Evolutionary conservation across 768 basidiomycete genomes (phyloP), one percentile per base, ranked within the genome.

Genomic region (Cubamyces sp.): DNA sequence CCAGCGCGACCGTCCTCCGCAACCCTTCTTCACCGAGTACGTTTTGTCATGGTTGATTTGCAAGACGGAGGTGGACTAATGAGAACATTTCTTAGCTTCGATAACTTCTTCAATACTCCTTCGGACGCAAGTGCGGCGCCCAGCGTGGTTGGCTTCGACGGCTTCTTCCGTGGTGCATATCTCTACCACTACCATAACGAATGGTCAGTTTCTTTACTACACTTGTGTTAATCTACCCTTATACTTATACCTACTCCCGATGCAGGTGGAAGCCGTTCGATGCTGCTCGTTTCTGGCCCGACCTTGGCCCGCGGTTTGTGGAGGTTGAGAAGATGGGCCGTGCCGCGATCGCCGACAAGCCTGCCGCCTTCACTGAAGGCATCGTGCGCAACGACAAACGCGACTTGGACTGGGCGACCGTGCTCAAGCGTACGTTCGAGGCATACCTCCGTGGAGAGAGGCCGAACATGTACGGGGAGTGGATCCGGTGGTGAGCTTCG

Each of bases 381-480:
- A 48, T 64, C 26, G 48, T 64, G n/a, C 46, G 19, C 7, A 39
- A 87, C 60, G 92, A 95, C 75, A 83, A 84, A 71, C 84, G 87
- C 42, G 95, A 96, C 70, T 78, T 96, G 60, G 85, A 89, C 68
- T 99, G 97, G 97, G 84, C 91, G 23, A 91, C 94, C 8, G 95
- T 98, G 19, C 76, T 98, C 66, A 99, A 98, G 78, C 83, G 97
- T 69, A 95, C 94, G 37, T 98, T 97, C 71, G 97, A 99, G 76
- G 84, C 88, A 21, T 98, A 92, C 74, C 72, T 99, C 63, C 86
- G 96, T 47, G 92, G 90, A 16, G 96, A 99, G 76, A 76, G 83
- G 64, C 94, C 96, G 14, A 98, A 96, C 73, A 91, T 96, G 91
- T 97, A 98, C 69, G 96, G 95, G 28, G 95, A 98, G 77, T 84